These are phyloP conservation scores for Fusarium sororula DNA, from an alignment of 2,329 filamentous ascomycete species.

Conservation along the genomic window DNA sequence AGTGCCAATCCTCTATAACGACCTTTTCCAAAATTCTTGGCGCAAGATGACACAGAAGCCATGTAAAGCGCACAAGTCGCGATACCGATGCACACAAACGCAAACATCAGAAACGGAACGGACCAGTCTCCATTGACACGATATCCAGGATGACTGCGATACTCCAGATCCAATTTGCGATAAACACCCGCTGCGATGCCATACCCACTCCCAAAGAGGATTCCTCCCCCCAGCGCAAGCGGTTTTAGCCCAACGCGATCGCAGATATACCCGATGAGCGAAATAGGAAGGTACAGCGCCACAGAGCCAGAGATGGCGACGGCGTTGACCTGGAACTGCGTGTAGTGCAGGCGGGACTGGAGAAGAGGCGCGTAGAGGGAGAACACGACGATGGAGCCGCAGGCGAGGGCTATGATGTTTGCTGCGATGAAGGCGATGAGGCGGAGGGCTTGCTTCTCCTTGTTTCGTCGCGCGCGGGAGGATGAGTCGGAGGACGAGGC, in stretches of 20 bases:
- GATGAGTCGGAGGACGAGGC: slow-evolving; percentile 30
- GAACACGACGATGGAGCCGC: slow-evolving; percentile 91
- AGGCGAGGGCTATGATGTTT: slow-evolving; percentile 73
- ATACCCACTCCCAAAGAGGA: slow-evolving; percentile 84
- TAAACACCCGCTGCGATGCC: slow-evolving; percentile 84
- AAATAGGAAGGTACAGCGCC: slow-evolving; percentile 91
- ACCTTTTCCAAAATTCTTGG: slow-evolving; percentile 96
- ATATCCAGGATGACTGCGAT: slow-evolving; percentile 48
- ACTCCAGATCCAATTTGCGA: slow-evolving; percentile 59
- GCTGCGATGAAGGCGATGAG: slow-evolving; percentile 63
- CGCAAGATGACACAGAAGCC: slow-evolving; percentile 89
- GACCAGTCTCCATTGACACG: slow-evolving; percentile 67
- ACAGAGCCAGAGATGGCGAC: slow-evolving; percentile 88
- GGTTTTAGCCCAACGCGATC: slow-evolving; percentile 86
- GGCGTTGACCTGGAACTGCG: slow-evolving; percentile 90
- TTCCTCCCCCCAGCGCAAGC: slow-evolving; percentile 75
- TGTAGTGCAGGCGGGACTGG: slow-evolving; percentile 85
- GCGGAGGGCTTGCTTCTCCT: slow-evolving; percentile 49
- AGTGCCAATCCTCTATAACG: slow-evolving; percentile 89
- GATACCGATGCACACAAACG: slow-evolving; percentile 84
- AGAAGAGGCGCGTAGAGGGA: slow-evolving; percentile 93
- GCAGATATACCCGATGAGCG: slow-evolving; percentile 88
- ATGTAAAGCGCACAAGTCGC: slow-evolving; percentile 92
- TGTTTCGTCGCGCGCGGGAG: slow-evolving; percentile 37
- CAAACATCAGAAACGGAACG: slow-evolving; percentile 83